Conservation (phyloP, 768 basidiomycete species). For the Mycena polygramma region DNA sequence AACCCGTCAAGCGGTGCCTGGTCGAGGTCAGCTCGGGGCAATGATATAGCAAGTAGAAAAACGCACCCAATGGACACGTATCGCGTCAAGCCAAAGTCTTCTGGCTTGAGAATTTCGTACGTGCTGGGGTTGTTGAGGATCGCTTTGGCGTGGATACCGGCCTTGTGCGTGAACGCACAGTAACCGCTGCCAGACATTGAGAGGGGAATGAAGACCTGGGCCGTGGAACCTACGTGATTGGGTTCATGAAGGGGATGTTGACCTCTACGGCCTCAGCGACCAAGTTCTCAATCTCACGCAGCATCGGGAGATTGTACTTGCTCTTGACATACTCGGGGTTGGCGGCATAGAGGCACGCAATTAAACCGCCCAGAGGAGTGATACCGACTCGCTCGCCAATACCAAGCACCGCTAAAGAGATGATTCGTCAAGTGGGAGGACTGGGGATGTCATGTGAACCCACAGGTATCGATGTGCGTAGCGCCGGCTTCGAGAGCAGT, state of each 20-base stretch:
- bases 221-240: constrained; percentile 75
- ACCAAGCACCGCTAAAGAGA: constrained; percentile 85
- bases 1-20: constrained; percentile 95
- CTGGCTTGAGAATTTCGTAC: constrained; percentile 99
- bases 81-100: constrained; percentile 97
- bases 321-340: constrained; percentile 99
- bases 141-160: constrained; percentile 99
- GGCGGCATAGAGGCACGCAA: constrained; percentile 96
- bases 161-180: constrained; percentile 99
- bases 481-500: constrained; percentile 98
- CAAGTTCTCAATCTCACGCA: constrained; percentile 98
- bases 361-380: constrained; percentile 95
- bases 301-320: constrained; percentile 98
- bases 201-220: background rate
- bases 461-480: constrained; percentile 98
- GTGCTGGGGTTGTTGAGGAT: constrained; percentile 99
- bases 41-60: background rate
- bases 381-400: constrained; percentile 99
- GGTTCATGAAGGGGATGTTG: constrained; percentile 97
- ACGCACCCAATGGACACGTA: constrained; percentile 96
- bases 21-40: constrained; percentile 12
- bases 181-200: constrained; percentile 77
- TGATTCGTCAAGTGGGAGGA: constrained; percentile 14
- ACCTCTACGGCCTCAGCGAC: constrained; percentile 99
- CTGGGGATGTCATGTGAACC: constrained; percentile 43